Evolutionary conservation across 1,139 yeast genomes (phyloP), one percentile per base, ranked within the genome.

Genomic region (Sugiyamaella japonica): DNA sequence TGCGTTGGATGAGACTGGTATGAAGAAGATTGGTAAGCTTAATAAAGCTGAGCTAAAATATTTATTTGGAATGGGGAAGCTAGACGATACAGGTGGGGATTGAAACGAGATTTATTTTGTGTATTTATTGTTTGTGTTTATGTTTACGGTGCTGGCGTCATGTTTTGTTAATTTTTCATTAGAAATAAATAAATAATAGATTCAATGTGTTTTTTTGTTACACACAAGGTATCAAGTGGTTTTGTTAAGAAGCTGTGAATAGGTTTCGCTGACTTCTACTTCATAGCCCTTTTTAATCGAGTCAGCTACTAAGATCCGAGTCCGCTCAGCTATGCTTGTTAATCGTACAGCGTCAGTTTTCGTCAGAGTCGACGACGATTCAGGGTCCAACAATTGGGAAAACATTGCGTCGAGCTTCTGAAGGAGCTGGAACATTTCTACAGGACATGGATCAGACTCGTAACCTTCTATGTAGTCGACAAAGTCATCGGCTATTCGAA

Each of bases 1-100:
- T 16, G 97, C 97, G 0, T 76, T 89, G 73, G 96, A 88, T 69
- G 91, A 89, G 53, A 79, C 78, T 38, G 88, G 86, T 20, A 76
- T 88, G 73, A 82, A 81, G 63, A 78, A 77, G 37, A 82, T 86
- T 32, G 82, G 86, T 48, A 78, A 79, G 56, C 77, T 89, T 59
- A 87, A 89, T 54, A 79, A 84, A 62, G 76, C 76, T 56, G 96
- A 90, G 67, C 76, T 90, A 61, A 86, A 93, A 1, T 86, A 78
- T 70, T 79, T 90, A 70, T 89, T 89, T 72, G 95, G 95, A 38
- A 73, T 87, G 65, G 82, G 82, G 64, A 67, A 41, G 25, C 17
- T 17, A 37, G 49, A 31, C 2, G 34, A 29, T 29, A 29, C 34
- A 12, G 34, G 34, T 29, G 34, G n/a, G 10, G 34, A 29, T 29